Evolutionary conservation across 164 flowering plant species (phyloP).

Genomic region (Vitis labrusca): DNA sequence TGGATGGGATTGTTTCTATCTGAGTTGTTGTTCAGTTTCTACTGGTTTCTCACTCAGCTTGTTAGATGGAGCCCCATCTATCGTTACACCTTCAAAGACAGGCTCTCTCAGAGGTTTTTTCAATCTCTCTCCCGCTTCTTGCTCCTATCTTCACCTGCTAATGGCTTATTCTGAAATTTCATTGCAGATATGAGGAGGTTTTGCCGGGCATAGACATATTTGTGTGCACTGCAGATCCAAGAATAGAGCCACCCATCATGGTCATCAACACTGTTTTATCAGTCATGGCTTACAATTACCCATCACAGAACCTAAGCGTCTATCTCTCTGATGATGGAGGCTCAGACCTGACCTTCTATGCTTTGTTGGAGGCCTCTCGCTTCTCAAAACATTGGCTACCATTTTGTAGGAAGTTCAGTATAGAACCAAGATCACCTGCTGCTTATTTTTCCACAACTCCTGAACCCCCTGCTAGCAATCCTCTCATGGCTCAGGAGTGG

Average conservation of each 20-base stretch:
- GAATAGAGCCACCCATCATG: conserved; percentile 37
- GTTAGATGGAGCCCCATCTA: conserved; percentile 33
- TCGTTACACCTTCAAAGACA: conserved; percentile 36
- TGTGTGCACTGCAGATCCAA: conserved; percentile 51
- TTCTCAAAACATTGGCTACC: conserved; percentile 52
- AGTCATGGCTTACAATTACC: conserved; percentile 45
- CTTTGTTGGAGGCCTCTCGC: conserved; percentile 42
- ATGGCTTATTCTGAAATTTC: too few relatives aligned
- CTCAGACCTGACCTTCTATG: conserved; percentile 43
- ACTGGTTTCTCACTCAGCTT: conserved; percentile 32
- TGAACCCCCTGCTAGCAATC: not conserved
- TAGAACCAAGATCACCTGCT: conserved; percentile 41
- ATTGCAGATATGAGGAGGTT: conserved; percentile 14
- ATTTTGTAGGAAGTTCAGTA: conserved; percentile 36
- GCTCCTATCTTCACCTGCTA: too few relatives aligned
- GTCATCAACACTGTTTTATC: conserved; percentile 47
- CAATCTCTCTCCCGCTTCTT: not conserved
- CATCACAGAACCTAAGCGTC: conserved; percentile 37
- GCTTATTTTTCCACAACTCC: conserved; percentile 25
- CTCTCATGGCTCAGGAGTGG: conserved; percentile 3
- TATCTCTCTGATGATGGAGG: conserved; percentile 51
- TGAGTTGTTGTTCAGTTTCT: conserved; percentile 45
- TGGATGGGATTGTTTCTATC: conserved; percentile 36
- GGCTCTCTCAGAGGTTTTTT: conserved; percentile 25
- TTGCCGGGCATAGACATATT: conserved; percentile 42